A percentile compares a stretch with the other conserved stretches of the same genome.
Evolutionary conservation across 371 early-diverging fungal species (phyloP).

Genomic region (Mortierella sp.): DNA sequence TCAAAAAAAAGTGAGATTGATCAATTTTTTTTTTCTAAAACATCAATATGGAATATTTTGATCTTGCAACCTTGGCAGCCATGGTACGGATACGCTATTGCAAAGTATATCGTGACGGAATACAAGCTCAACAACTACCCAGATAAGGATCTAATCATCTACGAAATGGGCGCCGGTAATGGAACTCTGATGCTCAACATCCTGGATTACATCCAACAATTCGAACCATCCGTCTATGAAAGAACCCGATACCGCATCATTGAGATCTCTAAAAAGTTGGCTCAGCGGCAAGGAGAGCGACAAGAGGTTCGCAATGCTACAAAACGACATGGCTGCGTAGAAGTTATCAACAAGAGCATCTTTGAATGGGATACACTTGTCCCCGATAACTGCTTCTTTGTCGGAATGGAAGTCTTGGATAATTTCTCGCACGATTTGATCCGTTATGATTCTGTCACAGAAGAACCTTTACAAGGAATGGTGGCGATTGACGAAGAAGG

Average conservation of each 20-base stretch:
- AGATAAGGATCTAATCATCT: conserved; percentile 82
- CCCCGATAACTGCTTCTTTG: conserved; percentile 84
- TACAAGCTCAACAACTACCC: conserved; percentile 74
- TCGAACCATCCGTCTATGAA: conserved; percentile 85
- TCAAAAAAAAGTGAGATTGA: no score
- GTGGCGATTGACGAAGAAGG: conserved; percentile 86
- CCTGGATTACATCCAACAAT: conserved; percentile 84
- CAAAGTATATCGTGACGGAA: conserved; percentile 87
- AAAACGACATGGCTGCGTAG: conserved; percentile 70
- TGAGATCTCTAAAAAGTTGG: conserved; percentile 90
- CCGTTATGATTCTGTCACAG: conserved; percentile 81
- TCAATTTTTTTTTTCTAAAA: neutral
- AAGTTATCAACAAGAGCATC: conserved; percentile 89
- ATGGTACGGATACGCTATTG: conserved; percentile 93
- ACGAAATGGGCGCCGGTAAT: conserved; percentile 97
- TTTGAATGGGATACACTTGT: conserved; percentile 91
- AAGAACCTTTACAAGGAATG: conserved; percentile 83
- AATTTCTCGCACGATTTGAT: conserved; percentile 96
- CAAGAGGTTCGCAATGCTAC: conserved; percentile 62
- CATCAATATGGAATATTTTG: no score
- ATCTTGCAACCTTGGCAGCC: conserved; percentile 71
- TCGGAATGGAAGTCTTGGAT: conserved; percentile 96
- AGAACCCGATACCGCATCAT: conserved; percentile 89
- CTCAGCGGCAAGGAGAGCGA: conserved; percentile 74
- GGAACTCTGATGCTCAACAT: conserved; percentile 96